phyloP scores from a whole-genome alignment of 2,329 filamentous ascomycete genomes.

The Sporothrix euskadiensis region DNA sequence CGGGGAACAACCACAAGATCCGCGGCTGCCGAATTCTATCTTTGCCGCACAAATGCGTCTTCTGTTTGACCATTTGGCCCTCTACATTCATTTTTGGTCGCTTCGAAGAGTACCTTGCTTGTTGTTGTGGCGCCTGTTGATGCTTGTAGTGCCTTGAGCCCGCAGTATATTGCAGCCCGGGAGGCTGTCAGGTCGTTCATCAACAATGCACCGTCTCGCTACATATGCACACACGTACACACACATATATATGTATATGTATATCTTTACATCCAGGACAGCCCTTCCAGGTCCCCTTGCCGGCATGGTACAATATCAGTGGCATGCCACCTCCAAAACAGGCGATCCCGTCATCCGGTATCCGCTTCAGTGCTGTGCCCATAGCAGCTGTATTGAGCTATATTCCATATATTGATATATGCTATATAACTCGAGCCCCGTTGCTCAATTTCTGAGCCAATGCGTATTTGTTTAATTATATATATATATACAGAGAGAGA shows the following conservation, averaged over 20 bases:
- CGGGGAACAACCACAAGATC: background rate
- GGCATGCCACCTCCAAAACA: slow-evolving; percentile 6
- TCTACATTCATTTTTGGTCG: background rate
- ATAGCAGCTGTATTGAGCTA: background rate
- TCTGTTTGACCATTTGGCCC: background rate
- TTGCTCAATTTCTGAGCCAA: background rate
- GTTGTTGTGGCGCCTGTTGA: background rate
- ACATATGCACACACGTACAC: background rate
- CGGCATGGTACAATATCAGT: background rate
- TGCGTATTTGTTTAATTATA: background rate
- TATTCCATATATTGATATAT: slow-evolving; percentile 7
- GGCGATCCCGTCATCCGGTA: slow-evolving; percentile 24
- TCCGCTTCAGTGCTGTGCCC: slow-evolving; percentile 5
- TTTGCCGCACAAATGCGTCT: background rate
- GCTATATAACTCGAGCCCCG: background rate
- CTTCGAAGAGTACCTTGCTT: background rate
- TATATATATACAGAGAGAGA: too few relatives aligned
- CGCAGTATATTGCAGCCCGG: background rate
- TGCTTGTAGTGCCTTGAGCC: background rate
- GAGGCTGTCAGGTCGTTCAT: background rate
- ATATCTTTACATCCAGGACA: too few relatives aligned
- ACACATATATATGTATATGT: too few relatives aligned
- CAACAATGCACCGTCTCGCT: background rate
- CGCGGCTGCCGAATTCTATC: background rate
- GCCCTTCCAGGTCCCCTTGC: background rate